Evolutionary conservation across 352 stramenopile genomes (phyloP).

Genomic region (Globisporangium iwayamae): DNA sequence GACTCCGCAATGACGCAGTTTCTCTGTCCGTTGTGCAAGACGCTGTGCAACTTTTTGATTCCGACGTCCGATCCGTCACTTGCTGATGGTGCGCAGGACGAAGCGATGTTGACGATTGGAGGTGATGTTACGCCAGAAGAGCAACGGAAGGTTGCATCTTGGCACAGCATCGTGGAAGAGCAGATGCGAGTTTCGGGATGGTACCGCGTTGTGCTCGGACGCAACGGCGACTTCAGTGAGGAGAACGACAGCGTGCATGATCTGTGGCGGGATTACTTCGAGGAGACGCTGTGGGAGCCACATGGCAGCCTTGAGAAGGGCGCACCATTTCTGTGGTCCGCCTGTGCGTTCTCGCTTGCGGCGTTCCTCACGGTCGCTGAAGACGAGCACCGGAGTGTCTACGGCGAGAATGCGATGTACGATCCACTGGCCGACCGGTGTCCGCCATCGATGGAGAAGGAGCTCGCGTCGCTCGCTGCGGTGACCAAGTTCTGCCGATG

Average conservation of each 20-base stretch:
- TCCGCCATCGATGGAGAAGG: constrained; percentile 72
- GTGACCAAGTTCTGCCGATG: constrained; percentile 86
- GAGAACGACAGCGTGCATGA: constrained; percentile 64
- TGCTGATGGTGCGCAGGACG: constrained; percentile 6
- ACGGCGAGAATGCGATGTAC: constrained; percentile 25
- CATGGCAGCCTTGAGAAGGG: constrained; percentile 85
- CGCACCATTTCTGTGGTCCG: constrained; percentile 80
- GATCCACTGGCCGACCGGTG: constrained; percentile 57
- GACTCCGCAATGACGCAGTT: constrained; percentile 90
- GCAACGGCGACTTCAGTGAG: constrained; percentile 49
- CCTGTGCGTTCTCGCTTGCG: constrained; percentile 76
- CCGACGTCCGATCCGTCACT: constrained; percentile 57
- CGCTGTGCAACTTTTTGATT: constrained; percentile 89
- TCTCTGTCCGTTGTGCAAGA: constrained; percentile 91
- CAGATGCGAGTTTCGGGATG: constrained; percentile 63
- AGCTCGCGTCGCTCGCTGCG: constrained; percentile 67
- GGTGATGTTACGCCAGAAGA: constrained; percentile 15
- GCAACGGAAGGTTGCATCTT: constrained; percentile 21
- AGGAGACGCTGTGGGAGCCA: constrained; percentile 84
- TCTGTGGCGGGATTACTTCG: constrained; percentile 84
- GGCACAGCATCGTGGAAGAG: constrained; percentile 58
- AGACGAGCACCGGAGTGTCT: constrained; percentile 37
- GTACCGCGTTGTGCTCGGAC: constrained; percentile 68
- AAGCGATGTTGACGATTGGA: constrained; percentile 10
- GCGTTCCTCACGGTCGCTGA: constrained; percentile 73